A percentile compares a stretch with the other conserved stretches of the same genome.
These are phyloP conservation scores for Urtica urens DNA, from an alignment of 306 rosid species.

Conservation along the genomic window DNA sequence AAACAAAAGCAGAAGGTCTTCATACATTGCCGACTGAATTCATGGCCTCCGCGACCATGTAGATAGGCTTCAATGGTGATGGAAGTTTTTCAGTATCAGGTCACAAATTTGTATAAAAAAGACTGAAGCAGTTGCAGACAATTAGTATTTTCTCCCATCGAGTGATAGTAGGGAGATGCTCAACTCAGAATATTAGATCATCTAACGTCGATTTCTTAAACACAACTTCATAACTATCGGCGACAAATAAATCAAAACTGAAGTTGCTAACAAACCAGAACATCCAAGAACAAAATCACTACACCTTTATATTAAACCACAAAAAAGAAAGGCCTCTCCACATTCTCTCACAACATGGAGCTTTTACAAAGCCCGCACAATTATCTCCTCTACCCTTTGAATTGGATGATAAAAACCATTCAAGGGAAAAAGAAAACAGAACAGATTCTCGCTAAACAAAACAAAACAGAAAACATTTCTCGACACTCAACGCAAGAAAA, in stretches of 20 bases:
- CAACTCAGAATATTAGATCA: too few relatives aligned
- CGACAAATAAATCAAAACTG: too few relatives aligned
- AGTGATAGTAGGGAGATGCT: too few relatives aligned
- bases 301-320: slow-evolving; percentile 7
- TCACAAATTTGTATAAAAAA: neutral
- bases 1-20: slow-evolving; percentile 8
- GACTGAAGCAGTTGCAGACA: too few relatives aligned
- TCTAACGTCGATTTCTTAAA: too few relatives aligned
- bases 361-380: slow-evolving; percentile 30
- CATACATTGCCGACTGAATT: slow-evolving; percentile 21
- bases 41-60: slow-evolving; percentile 43
- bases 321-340: slow-evolving; percentile 21
- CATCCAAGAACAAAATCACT: slow-evolving; percentile 12
- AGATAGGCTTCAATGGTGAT: too few relatives aligned
- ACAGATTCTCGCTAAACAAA: slow-evolving; percentile 24
- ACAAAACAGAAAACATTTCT: slow-evolving; percentile 27
- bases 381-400: slow-evolving; percentile 62
- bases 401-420: slow-evolving; percentile 51
- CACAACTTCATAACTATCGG: too few relatives aligned
- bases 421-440: slow-evolving; percentile 40
- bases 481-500: slow-evolving; percentile 33
- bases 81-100: neutral
- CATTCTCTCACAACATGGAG: slow-evolving; percentile 23
- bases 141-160: too few relatives aligned
- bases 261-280: too few relatives aligned